These are phyloP conservation scores for Aureobasidium sp. DNA, from an alignment of 2,329 filamentous ascomycete genomes.

Conservation along the genomic window DNA sequence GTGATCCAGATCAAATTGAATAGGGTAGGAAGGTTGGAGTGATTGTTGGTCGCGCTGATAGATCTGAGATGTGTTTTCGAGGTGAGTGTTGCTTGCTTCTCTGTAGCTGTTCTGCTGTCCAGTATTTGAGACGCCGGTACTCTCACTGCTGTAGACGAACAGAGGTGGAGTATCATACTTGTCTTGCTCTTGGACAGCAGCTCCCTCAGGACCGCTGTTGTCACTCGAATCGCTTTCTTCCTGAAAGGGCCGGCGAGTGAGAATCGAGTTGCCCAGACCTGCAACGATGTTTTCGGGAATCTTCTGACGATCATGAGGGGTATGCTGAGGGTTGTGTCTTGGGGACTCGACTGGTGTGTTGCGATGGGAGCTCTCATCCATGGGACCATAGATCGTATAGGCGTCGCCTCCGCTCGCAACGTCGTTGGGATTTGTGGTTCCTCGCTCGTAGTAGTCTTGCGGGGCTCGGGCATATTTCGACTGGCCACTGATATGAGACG, in stretches of 20 bases:
- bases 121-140: not conserved
- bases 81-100: not conserved
- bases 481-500: not conserved
- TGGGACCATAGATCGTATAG: not conserved
- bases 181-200: not conserved
- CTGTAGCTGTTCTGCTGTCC: not conserved
- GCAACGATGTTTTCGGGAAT: not conserved
- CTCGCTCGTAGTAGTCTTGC: not conserved
- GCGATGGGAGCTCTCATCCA: not conserved
- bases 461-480: not conserved
- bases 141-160: not conserved
- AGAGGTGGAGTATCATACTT: not conserved
- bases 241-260: not conserved
- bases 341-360: not conserved
- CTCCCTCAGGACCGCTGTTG: not conserved
- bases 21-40: not conserved
- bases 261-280: not conserved
- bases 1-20: not conserved
- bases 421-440: not conserved
- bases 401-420: not conserved
- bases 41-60: not conserved
- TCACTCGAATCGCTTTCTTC: not conserved
- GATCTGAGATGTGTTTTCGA: not conserved
- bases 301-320: not conserved
- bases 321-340: not conserved